Base-by-base conservation (phyloP, 73 alveolate genomes). In the Paramecium octaurelia region DNA sequence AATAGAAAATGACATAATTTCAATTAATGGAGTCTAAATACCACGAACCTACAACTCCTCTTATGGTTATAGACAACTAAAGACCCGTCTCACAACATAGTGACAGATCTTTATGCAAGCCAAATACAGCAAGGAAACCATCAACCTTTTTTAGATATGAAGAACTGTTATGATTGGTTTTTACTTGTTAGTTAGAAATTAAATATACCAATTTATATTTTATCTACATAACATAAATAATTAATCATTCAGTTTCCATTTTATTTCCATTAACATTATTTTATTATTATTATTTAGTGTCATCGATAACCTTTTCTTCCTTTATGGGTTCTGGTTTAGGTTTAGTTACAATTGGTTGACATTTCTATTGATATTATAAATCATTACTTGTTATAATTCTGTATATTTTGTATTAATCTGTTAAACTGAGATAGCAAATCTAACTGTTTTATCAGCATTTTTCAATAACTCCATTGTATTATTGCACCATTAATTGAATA, bases 261-360 rank as follows among this genome's bases (percentile, higher is more conserved):
- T 75, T 75, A 35, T 75, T 38, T 5, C 11, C 84, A 64, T 64
- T 48, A 48, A 44, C 21, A 24, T 8, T 27, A 10, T 60, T 60
- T 60, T 27, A 16, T 23, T 31, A 12, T 64, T 64, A 12, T 27
- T 27, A n/a, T 27, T 87, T 50, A 42, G 71, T 87, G 24, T 64
- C 69, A 18, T 54, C 34, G 11, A 20, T 23, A 54, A 54, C 12
- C 9, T 24, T 64, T 64, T 64, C 84, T 16, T 64, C 84, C 54
- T 64, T 64, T 31, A 34, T 27, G 11, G 94, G 73, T 89, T 89
- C 50, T 24, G 94, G 92, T 27, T 89, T 89, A 14, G 94, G 94
- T 68, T 89, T 89, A 83, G 80, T 86, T 35, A 59, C 43, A 36
- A 59, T 86, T 86, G 83, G 92, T 86, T 86, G 58, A 34, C 86